Evolutionary conservation across 73 alveolate species (phyloP), one percentile per base, ranked within the genome.

Genomic region (Paramecium octaurelia): DNA sequence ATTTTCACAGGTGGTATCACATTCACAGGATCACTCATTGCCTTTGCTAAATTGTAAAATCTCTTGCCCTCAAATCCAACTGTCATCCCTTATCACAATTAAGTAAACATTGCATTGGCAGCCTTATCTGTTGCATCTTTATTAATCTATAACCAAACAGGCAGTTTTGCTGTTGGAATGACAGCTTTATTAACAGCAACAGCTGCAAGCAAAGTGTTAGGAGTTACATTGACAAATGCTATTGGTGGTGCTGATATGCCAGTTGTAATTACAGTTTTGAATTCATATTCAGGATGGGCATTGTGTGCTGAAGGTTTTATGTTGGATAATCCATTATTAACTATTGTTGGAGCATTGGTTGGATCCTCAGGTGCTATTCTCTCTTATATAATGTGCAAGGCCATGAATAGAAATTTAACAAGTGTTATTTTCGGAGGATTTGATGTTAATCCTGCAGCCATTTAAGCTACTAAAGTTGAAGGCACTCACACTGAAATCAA

Each of bases 161-260:
- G 77, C 5, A 54, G 71, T 34, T 48, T 27, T 31, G 93, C 59
- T 0, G 69, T 95, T 36, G 96, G 96, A 77, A 70, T 92, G 92
- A 42, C 93, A 35, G 44, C 92, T 64, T 68, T 95, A 31, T 38
- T 86, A 64, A 75, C 92, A 29, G 94, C 95, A 46, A 85, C 97
- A 6, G 93, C 96, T n/a, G 48, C 95, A n/a, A 77, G 94, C 68
- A 83, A 88, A 34, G 86, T 88, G 23, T 89, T 92, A 42, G 97
- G 97, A 35, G 94, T 88, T 69, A 95, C 92, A 73, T 83, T 95
- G 73, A 95, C 95, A 43, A 57, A 92, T 84, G 95, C 98, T 42
- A 96, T 96, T 29, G 99, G 99, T 21, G 98, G 97, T n/a, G 99
- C 98, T 8, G 99, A 96, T 91, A 96, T 96, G 99, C 99, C 99